Evolutionary conservation across 768 basidiomycete species (phyloP).

Genomic region (Nidularia pulvinata): DNA sequence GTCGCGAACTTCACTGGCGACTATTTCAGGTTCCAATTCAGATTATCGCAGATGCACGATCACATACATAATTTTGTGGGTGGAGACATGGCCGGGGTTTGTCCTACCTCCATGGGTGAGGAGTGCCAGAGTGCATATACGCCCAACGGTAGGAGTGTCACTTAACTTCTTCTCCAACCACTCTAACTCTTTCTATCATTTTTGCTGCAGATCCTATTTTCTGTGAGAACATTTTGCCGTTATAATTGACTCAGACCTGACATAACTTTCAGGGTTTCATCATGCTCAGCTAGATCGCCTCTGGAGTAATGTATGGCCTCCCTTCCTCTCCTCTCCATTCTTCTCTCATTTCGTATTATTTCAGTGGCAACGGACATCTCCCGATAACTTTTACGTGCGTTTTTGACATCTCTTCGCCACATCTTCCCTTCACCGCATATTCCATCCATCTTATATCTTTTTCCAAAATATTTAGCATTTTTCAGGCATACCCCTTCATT

Average conservation of each 20-base stretch:
- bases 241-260: background rate
- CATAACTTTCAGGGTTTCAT: background rate
- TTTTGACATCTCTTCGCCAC: background rate
- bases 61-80: slow-evolving; percentile 11
- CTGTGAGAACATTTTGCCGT: background rate
- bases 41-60: slow-evolving; percentile 7
- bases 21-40: slow-evolving; percentile 7
- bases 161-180: background rate
- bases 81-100: slow-evolving; percentile 9
- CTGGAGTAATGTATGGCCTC: background rate
- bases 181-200: background rate
- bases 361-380: slow-evolving; percentile 9
- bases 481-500: slow-evolving; percentile 1
- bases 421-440: background rate
- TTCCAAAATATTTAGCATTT: slow-evolving; percentile 2
- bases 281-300: background rate
- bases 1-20: slow-evolving; percentile 4
- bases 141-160: background rate
- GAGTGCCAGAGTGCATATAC: background rate
- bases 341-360: background rate
- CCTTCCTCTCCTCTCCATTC: background rate
- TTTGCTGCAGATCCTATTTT: slow-evolving; percentile 7
- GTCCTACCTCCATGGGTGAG: slow-evolving; percentile 1
- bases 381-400: slow-evolving; percentile 8
- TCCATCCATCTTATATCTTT: background rate